phyloP scores from a whole-genome alignment of 1,284 basidiomycete genomes.

The Puccinia hordei region DNA sequence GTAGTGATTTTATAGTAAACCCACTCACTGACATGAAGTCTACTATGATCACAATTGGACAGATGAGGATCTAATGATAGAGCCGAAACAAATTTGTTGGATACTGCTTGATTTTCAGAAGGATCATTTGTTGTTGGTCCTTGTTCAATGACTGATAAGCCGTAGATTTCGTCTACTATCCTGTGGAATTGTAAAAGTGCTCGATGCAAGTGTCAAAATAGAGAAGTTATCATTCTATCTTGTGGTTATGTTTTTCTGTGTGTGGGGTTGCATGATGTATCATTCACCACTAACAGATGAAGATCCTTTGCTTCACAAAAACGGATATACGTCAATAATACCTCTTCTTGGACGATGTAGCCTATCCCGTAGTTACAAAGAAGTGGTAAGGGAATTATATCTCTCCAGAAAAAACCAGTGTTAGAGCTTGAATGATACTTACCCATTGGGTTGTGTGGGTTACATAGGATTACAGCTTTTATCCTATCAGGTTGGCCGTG shows the following conservation, averaged over 20 bases:
- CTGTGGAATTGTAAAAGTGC: not conserved
- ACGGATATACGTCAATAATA: constrained; percentile 2
- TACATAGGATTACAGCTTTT: constrained; percentile 36
- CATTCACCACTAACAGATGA: constrained; percentile 28
- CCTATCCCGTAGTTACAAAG: not conserved
- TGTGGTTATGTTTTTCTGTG: too few relatives aligned
- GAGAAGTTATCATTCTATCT: not conserved
- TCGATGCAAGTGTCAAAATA: not conserved
- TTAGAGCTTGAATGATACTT: not conserved
- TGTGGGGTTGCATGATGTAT: not conserved
- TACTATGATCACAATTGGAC: not conserved
- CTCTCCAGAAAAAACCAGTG: not conserved
- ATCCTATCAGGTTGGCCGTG: not conserved
- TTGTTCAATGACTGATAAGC: constrained; percentile 29
- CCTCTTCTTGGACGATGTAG: constrained; percentile 18
- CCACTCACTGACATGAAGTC: constrained; percentile 16
- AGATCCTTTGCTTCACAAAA: constrained; percentile 41
- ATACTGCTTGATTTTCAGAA: not conserved
- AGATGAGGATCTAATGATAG: not conserved
- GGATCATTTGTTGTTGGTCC: not conserved
- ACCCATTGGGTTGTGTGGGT: constrained; percentile 44
- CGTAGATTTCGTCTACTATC: constrained; percentile 44
- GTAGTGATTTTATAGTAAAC: not conserved
- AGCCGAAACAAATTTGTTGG: constrained; percentile 6
- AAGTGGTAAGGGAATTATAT: not conserved